A percentile compares a stretch with the other conserved stretches of the same genome.
phyloP scores from a whole-genome alignment of 345 rosid species.

The Cardamine chenopodiifolia region DNA sequence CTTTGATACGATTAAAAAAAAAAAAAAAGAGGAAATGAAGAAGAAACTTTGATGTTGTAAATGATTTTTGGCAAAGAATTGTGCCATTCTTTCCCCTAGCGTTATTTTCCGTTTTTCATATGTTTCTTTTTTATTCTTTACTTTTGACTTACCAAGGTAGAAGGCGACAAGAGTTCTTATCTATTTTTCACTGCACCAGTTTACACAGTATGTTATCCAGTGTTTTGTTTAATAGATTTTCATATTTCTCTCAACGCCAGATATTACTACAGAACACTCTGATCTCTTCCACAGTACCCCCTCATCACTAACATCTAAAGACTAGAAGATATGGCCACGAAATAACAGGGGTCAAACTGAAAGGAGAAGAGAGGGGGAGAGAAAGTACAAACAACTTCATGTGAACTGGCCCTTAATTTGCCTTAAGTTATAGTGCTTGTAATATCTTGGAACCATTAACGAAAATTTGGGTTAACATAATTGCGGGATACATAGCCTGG shows the following conservation, averaged over 20 bases:
- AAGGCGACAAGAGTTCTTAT: constrained; percentile 3
- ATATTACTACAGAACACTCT: background rate
- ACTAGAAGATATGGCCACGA: background rate
- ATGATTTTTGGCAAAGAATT: constrained; percentile 42
- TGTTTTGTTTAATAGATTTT: background rate
- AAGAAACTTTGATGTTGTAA: constrained; percentile 40
- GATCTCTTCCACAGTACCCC: background rate
- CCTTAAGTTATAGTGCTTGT: no score
- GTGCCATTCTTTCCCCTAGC: constrained; percentile 39
- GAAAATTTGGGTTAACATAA: no score
- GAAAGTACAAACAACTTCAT: no score
- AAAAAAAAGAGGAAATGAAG: constrained; percentile 22
- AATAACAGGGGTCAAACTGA: no score
- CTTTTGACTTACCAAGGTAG: constrained; percentile 27
- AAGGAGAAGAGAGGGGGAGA: no score
- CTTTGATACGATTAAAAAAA: constrained; percentile 14
- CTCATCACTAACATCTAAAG: background rate
- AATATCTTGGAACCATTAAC: no score
- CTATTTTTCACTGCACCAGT: background rate
- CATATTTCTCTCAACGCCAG: background rate
- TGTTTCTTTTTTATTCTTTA: constrained; percentile 9
- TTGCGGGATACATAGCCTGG: no score
- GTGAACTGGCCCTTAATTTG: no score
- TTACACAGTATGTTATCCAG: background rate
- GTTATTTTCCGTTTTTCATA: constrained; percentile 30